Evolutionary conservation across 2,329 filamentous ascomycete species (phyloP).

Genomic region (Leptosphaerulina australis): DNA sequence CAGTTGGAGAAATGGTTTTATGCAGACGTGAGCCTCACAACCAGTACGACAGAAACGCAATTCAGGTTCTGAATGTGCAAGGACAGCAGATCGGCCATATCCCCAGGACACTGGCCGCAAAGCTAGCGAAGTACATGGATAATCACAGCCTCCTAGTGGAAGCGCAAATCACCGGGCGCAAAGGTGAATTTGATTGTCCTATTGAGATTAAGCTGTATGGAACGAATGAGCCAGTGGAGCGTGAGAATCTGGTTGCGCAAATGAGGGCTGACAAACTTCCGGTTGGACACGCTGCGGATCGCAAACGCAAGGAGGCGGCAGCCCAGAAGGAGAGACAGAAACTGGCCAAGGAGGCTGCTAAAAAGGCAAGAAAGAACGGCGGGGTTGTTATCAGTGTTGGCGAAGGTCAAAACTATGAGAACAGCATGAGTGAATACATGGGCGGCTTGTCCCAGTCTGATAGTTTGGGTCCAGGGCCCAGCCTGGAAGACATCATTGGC

Average conservation of each 20-base stretch:
- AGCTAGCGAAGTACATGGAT: conserved; percentile 72
- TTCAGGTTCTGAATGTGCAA: conserved; percentile 78
- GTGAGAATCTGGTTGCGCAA: conserved; percentile 62
- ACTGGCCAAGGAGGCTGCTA: conserved; percentile 48
- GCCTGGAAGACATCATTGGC: conserved; percentile 68
- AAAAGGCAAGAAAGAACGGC: conserved; percentile 37
- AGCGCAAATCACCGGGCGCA: conserved; percentile 70
- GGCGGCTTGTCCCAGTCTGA: conserved; percentile 34
- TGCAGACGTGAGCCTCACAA: conserved; percentile 69
- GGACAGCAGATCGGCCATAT: conserved; percentile 79
- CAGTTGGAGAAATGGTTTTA: conserved; percentile 43
- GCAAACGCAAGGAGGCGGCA: conserved; percentile 61
- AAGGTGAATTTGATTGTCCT: conserved; percentile 73
- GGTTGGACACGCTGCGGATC: conserved; percentile 43
- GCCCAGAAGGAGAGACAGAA: conserved; percentile 61
- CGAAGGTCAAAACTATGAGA: conserved; percentile 40
- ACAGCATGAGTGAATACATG: conserved; percentile 34
- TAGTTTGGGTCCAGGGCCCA: conserved; percentile 49
- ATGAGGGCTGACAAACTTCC: conserved; percentile 72
- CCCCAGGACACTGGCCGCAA: conserved; percentile 69
- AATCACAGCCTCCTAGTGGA: conserved; percentile 66
- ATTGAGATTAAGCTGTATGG: conserved; percentile 73
- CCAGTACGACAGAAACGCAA: conserved; percentile 66
- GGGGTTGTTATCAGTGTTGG: conserved; percentile 41
- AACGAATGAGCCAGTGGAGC: conserved; percentile 60